Evolutionary conservation across 345 rosid genomes (phyloP), one percentile per base, ranked within the genome.

Genomic region (Salix dunnii): DNA sequence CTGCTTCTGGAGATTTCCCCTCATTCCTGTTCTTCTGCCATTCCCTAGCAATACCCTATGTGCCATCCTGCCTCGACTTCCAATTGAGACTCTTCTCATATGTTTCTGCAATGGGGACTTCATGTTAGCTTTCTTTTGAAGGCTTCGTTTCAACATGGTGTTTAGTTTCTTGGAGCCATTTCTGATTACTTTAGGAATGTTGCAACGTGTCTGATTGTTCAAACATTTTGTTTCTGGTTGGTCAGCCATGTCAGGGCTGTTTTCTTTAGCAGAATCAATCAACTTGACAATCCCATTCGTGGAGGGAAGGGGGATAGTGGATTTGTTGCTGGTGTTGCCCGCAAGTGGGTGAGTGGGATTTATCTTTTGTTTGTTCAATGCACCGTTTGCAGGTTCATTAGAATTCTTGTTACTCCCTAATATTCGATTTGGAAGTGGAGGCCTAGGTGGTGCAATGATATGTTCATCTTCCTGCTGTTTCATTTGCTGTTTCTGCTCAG

Each of bases 41-140:
- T 74, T 90, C 16, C 88, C 90, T 30, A 88, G 75, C 49, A 88
- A 60, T 53, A 90, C 85, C 75, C 95, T 85, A 3, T 87, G 88
- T 31, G 86, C 92, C 82, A 84, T 81, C 86, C 85, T 87, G 77
- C 97, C 97, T 85, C 97, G 77, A 79, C 88, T 91, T 80, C 99
- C 98, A 13, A 93, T 91, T 0, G 97, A 95, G 38, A 95, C 86
- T 73, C 89, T 89, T 82, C 97, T 87, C 65, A 81, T 36, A 16
- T 91, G 92, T 75, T 89, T 91, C 76, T 85, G 94, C 87, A 89
- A 74, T 42, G 89, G 89, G 13, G 91, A 85, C 77, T 81, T 90
- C 67, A 67, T 61, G 71, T 84, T 87, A 73, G 77, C 81, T 88
- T 88, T 91, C 89, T 89, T 93, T 4, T 89, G 91, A 53, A 91